phyloP scores from a whole-genome alignment of 1,139 yeast genomes.

The Suhomyces panamericanus region DNA sequence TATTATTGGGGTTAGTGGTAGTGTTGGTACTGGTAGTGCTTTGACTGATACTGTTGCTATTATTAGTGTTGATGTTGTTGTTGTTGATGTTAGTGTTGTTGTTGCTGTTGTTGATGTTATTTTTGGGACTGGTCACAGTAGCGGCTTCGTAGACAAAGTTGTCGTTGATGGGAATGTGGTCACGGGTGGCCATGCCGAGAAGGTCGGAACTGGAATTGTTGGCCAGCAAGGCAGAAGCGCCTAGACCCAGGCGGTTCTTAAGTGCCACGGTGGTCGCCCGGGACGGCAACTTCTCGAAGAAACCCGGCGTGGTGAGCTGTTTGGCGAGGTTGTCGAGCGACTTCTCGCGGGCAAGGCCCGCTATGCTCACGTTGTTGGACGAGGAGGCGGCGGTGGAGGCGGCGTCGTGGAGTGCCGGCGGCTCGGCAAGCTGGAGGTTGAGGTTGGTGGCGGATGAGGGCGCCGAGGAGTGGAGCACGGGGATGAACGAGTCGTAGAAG shows the following conservation, averaged over 20 bases:
- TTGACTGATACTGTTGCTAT: no score
- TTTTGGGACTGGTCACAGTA: no score
- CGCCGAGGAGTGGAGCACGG: constrained; percentile 25
- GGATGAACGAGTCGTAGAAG: constrained; percentile 46
- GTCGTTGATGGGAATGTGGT: constrained; percentile 32
- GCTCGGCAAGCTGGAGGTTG: constrained; percentile 1
- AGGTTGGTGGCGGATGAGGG: constrained; percentile 1
- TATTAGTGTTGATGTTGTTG: no score
- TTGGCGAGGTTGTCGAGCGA: constrained; percentile 45
- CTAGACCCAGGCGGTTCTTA: constrained; percentile 12
- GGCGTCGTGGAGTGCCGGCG: not conserved
- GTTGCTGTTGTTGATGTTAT: no score
- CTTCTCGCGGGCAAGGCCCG: constrained; percentile 12
- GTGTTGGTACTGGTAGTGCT: no score
- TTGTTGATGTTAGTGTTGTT: no score
- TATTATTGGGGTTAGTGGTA: not conserved
- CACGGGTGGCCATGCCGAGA: constrained; percentile 7
- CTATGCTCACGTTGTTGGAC: constrained; percentile 7
- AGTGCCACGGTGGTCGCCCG: constrained; percentile 27
- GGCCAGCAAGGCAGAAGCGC: constrained; percentile 10
- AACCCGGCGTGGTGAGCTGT: constrained; percentile 37
- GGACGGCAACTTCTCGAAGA: constrained; percentile 43
- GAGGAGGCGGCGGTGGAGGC: constrained; percentile 10
- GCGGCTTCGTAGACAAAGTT: constrained; percentile 32
- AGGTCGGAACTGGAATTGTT: constrained; percentile 14